phyloP scores from a whole-genome alignment of 1,139 yeast genomes.

The Magnusiomyces tetraspermus region DNA sequence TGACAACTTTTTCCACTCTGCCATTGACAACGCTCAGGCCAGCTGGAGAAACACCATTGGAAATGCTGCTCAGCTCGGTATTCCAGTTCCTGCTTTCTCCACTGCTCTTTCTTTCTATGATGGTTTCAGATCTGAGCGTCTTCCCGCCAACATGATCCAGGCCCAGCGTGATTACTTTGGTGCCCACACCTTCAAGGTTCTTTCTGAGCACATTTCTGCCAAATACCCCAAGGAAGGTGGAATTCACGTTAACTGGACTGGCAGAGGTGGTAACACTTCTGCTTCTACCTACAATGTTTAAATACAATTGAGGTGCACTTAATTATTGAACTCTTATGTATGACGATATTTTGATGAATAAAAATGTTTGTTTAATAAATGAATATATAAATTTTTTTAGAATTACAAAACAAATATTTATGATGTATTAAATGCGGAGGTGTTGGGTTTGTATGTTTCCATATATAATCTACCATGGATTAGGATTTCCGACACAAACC shows the following conservation, averaged over 20 bases:
- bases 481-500: too few relatives aligned
- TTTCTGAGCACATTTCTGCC: conserved; percentile 74
- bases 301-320: too few relatives aligned
- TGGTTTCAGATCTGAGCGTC: conserved; percentile 91
- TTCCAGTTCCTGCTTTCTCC: conserved; percentile 96
- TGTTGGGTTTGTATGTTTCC: too few relatives aligned
- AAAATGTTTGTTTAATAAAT: too few relatives aligned
- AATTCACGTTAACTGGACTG: conserved; percentile 99
- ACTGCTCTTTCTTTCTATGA: conserved; percentile 97
- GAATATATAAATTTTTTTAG: too few relatives aligned
- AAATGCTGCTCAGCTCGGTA: conserved; percentile 72
- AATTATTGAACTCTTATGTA: too few relatives aligned
- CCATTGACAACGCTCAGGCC: conserved; percentile 84
- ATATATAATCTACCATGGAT: too few relatives aligned
- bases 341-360: not conserved
- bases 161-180: conserved; percentile 99
- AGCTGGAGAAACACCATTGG: conserved; percentile 92
- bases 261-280: conserved; percentile 95
- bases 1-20: conserved; percentile 88
- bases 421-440: too few relatives aligned
- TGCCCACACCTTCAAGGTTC: conserved; percentile 96
- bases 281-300: conserved; percentile 92
- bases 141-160: conserved; percentile 97
- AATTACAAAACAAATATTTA: too few relatives aligned
- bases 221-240: conserved; percentile 68